Base-by-base conservation (phyloP, 1,139 yeast species). In the Saccharomyces hybrid region DNA sequence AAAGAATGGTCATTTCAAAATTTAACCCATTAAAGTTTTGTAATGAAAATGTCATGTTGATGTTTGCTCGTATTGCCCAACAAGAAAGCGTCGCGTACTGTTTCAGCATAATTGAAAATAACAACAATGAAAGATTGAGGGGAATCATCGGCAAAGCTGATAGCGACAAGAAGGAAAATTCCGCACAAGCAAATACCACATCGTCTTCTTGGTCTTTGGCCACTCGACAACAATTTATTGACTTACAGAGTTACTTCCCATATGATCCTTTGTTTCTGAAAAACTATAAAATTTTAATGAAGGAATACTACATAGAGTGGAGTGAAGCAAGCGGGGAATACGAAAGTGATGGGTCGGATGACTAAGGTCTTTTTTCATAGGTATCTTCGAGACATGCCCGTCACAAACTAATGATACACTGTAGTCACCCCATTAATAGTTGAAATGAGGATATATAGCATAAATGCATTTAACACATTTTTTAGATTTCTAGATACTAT, bases 11-110 rank as follows among this genome's bases (percentile, higher is more conserved):
- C 46, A 80, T 90, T 47, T 86, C 97, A 20, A 87, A 87, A 65
- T 90, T 93, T 75, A 95, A 93, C 68, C 99, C 99, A 2, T 78
- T 95, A 63, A 88, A 88, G 67, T 93, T 84, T 73, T 90, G 98
- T 70, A 93, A 91, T 67, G 95, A 89, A 64, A 89, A 95, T 14
- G 97, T 95, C 53, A 97, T 91, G 57, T 79, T 84, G 58, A 93
- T 91, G 76, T 93, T 93, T 75, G 98, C 99, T 13, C 86, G 89
- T 62, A 82, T 93, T 52, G 90, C 98, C 2, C 95, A 95, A 61
- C 85, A 84, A 64, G 87, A 90, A 61, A 89, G 89, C 65, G 88
- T 89, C 25, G 95, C 96, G 54, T 93, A 91, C 71, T 91, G 98
- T 70, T 91, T 88, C 71, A 86, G 96, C 30, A 88, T 91, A 50